These are phyloP conservation scores for Geranium incanum DNA, from an alignment of 441 rosid species.

Conservation along the genomic window DNA sequence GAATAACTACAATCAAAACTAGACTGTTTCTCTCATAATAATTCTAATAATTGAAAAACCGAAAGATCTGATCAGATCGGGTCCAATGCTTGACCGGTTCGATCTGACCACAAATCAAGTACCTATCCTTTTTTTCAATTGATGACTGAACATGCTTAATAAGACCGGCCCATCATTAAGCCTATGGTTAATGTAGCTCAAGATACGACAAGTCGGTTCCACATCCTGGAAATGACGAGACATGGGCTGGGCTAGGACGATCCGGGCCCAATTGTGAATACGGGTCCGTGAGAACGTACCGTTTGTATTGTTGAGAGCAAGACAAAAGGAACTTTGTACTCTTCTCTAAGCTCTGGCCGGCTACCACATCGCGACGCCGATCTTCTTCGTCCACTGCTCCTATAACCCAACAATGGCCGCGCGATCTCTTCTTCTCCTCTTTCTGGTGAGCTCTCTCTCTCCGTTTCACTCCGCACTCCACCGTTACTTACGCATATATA, in stretches of 20 bases:
- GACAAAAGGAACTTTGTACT: not conserved
- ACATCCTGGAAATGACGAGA: no score
- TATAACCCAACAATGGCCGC: not conserved
- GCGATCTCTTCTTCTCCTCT: no score
- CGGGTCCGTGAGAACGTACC: not conserved
- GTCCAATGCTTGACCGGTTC: no score
- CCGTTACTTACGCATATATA: not conserved
- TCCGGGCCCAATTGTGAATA: not conserved
- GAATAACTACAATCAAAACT: no score
- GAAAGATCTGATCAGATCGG: no score
- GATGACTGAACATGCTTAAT: no score
- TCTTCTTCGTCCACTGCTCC: not conserved
- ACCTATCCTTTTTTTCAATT: no score
- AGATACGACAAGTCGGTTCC: not conserved
- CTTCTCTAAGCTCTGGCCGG: not conserved
- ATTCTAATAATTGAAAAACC: no score
- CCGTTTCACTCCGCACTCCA: not conserved
- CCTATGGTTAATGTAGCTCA: no score
- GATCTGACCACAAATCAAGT: no score
- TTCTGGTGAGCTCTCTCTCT: slow-evolving; percentile 4
- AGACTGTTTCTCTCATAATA: no score
- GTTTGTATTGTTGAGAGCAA: not conserved
- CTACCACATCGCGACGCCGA: not conserved
- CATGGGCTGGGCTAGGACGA: not conserved
- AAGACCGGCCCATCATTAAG: no score